phyloP scores from a whole-genome alignment of 495 filamentous ascomycete species.

The Lasiosphaeria hispida region DNA sequence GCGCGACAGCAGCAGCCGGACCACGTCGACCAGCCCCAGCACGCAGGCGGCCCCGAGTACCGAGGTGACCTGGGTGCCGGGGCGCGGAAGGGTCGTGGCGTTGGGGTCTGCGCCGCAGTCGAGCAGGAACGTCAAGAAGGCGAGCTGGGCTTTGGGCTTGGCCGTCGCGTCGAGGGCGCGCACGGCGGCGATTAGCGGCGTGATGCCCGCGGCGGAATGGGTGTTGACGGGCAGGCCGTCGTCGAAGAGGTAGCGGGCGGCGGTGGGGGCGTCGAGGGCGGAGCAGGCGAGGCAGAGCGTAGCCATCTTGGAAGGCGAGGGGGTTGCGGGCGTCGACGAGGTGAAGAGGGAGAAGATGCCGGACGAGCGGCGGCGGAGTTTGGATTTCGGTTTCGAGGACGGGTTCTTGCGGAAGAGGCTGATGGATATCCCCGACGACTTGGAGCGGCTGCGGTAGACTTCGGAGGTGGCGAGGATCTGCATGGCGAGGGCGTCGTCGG shows the following conservation, averaged over 20 bases:
- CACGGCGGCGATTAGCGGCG: slow-evolving; percentile 1
- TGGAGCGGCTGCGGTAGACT: background rate
- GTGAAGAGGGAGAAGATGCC: background rate
- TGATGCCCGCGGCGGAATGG: slow-evolving; percentile 17
- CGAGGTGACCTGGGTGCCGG: background rate
- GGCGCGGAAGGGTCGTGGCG: background rate
- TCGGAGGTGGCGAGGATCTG: slow-evolving; percentile 11
- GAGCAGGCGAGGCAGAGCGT: slow-evolving; percentile 23
- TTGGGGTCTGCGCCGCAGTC: slow-evolving; percentile 27
- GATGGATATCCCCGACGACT: background rate
- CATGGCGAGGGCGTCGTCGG: slow-evolving; percentile 12
- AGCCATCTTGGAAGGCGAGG: slow-evolving; percentile 3
- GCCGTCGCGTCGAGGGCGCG: background rate
- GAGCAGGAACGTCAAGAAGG: slow-evolving; percentile 21
- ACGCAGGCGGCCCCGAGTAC: background rate
- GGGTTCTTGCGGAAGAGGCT: too few relatives aligned
- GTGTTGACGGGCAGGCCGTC: slow-evolving; percentile 6
- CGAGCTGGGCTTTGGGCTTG: slow-evolving; percentile 16
- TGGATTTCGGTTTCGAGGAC: background rate
- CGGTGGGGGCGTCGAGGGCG: slow-evolving; percentile 20
- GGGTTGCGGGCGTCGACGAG: background rate
- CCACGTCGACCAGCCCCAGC: background rate
- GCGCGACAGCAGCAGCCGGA: too few relatives aligned
- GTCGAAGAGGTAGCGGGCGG: slow-evolving; percentile 15
- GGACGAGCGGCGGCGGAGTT: background rate